phyloP scores from a whole-genome alignment of 345 rosid genomes.

The Psidium guajava region DNA sequence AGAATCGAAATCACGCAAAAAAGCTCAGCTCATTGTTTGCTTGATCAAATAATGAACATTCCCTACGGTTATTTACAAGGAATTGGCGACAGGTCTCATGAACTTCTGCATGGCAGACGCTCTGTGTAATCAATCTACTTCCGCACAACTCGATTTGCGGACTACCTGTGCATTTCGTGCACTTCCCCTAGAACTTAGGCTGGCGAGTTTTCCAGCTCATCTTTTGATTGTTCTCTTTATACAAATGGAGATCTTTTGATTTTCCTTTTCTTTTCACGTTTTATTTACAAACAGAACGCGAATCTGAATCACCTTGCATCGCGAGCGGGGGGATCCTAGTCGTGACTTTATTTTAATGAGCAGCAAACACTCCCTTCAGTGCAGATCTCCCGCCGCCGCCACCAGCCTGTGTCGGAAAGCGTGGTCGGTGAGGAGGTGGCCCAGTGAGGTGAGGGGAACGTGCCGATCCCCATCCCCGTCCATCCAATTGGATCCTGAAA shows the following conservation, averaged over 20 bases:
- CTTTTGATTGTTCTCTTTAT: neutral
- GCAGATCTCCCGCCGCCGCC: neutral
- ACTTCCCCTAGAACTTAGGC: neutral
- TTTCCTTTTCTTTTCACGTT: neutral
- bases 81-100: neutral
- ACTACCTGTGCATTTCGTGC: accelerated
- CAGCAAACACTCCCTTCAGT: neutral
- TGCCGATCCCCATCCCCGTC: neutral
- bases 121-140: neutral
- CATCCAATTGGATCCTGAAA: neutral
- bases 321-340: neutral
- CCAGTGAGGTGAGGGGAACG: neutral
- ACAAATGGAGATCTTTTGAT: neutral
- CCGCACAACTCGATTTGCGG: accelerated
- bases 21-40: neutral
- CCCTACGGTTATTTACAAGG: accelerated
- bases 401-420: neutral
- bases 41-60: neutral
- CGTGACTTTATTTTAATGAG: neutral
- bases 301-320: neutral
- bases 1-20: neutral
- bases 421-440: neutral
- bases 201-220: neutral
- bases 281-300: neutral
- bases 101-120: neutral